Evolutionary conservation across 116 monocot genomes (phyloP), one percentile per base, ranked within the genome.

Genomic region (Dioscorea cayenensis): DNA sequence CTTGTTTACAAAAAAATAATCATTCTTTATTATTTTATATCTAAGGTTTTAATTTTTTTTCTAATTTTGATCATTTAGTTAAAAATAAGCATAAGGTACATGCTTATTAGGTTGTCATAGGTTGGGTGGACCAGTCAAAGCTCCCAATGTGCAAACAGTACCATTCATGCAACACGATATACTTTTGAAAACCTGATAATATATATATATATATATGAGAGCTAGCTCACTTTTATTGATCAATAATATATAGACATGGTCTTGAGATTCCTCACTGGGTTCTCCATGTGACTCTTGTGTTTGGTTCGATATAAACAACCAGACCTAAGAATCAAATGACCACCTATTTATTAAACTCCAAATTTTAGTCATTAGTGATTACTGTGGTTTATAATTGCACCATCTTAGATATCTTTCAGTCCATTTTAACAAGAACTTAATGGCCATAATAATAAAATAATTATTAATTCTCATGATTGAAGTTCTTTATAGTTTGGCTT

Each of bases 71-170:
- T 55, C n/a, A 18, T n/a, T 55, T 55, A n/a, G n/a, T 55, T 14
- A 55, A 55, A n/a, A 18, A 55, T 18, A n/a, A n/a, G 55, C 43
- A 43, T 43, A 43, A 10, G 55, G 19, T n/a, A 19, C 16, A 55
- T n/a, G 55, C 55, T 16, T 52, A 14, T 52, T 55, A 55, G 55
- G 55, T 55, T 55, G 55, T 18, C 19, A 55, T 18, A 11, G 62
- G 62, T 62, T 62, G 22, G 55, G 55, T 62, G 62, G 62, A 62
- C 62, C 62, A 62, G 62, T 62, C 62, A 62, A 62, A 62, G 62
- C 62, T 27, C 25, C 62, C 20, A 62, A 62, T 20, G 62, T 62
- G 62, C 62, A 62, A 27, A 27, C 62, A 62, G 62, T 62, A 20
- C 62, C 62, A 62, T 62, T 23, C 20, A 62, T 62, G 62, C 20